Conservation (phyloP, 1,139 yeast genomes). For the Taphrina flavorubra region DNA sequence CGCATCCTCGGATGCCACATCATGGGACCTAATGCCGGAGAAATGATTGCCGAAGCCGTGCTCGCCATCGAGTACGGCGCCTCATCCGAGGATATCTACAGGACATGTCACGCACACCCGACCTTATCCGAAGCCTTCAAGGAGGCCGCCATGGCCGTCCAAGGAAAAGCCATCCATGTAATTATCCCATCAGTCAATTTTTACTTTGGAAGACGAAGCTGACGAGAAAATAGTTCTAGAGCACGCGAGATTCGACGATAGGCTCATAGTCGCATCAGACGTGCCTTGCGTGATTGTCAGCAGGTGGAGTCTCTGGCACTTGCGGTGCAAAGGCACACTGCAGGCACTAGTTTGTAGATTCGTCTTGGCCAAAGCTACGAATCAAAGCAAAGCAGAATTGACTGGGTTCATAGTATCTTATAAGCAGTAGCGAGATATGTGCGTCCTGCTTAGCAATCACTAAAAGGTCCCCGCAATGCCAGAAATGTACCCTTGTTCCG, state of each 20-base stretch:
- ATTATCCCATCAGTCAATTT: neutral
- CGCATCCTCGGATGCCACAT: constrained; percentile 96
- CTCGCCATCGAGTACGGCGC: constrained; percentile 99
- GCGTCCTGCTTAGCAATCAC: neutral
- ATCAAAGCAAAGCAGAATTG: neutral
- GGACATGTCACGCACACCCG: constrained; percentile 99
- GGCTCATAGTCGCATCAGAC: no score
- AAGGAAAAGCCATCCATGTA: constrained; percentile 85
- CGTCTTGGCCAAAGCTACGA: neutral
- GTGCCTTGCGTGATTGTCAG: no score
- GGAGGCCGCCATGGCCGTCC: constrained; percentile 95
- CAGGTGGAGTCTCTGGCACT: no score
- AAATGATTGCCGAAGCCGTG: constrained; percentile 98
- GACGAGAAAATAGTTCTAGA: neutral
- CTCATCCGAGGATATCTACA: constrained; percentile 93
- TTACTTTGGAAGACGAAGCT: neutral
- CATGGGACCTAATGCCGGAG: constrained; percentile 98
- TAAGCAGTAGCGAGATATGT: neutral
- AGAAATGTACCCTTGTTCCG: no score
- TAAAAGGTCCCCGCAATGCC: no score
- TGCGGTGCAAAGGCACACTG: neutral
- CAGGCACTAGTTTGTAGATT: neutral
- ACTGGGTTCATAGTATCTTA: neutral
- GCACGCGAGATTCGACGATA: neutral
- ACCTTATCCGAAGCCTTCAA: constrained; percentile 97